Conservation (phyloP, 225 moss, liverwort and hornwort genomes). For the Neckera pumila region DNA sequence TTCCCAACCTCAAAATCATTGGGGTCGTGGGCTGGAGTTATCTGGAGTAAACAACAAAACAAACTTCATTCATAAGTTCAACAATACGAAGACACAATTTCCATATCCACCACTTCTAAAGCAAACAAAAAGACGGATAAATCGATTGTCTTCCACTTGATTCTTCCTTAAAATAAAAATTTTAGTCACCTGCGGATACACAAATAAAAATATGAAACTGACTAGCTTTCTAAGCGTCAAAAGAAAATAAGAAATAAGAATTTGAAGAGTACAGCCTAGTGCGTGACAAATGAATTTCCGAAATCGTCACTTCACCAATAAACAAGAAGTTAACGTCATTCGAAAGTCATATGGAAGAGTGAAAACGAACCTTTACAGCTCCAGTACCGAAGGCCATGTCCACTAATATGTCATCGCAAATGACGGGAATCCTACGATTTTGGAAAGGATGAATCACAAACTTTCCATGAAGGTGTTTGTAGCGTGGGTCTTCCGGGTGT, state of each 20-base stretch:
- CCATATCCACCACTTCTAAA: not conserved
- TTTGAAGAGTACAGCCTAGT: not conserved
- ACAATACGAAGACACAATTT: not conserved
- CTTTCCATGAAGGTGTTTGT: conserved; percentile 81
- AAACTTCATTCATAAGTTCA: not conserved
- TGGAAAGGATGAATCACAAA: conserved; percentile 89
- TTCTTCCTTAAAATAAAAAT: not conserved
- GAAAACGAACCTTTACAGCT: conserved; percentile 73
- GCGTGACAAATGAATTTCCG: not conserved
- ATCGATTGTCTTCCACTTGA: not conserved
- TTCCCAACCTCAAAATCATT: conserved; percentile 80
- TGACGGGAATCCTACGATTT: conserved; percentile 64
- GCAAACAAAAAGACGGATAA: not conserved
- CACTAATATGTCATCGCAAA: conserved; percentile 64
- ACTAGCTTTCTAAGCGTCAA: not conserved
- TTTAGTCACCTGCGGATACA: not conserved
- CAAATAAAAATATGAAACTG: not conserved
- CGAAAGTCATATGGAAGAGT: not conserved
- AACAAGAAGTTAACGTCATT: not conserved
- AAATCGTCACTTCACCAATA: not conserved
- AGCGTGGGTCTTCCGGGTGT: conserved; percentile 72
- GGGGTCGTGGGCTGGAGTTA: conserved; percentile 92
- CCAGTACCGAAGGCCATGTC: conserved; percentile 94
- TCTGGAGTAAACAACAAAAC: conserved; percentile 33
- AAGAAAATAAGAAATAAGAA: not conserved